Percentiles rank a stretch among this genome's conserved stretches.
phyloP scores from a whole-genome alignment of 768 basidiomycete genomes.

The Lentinula sp. region DNA sequence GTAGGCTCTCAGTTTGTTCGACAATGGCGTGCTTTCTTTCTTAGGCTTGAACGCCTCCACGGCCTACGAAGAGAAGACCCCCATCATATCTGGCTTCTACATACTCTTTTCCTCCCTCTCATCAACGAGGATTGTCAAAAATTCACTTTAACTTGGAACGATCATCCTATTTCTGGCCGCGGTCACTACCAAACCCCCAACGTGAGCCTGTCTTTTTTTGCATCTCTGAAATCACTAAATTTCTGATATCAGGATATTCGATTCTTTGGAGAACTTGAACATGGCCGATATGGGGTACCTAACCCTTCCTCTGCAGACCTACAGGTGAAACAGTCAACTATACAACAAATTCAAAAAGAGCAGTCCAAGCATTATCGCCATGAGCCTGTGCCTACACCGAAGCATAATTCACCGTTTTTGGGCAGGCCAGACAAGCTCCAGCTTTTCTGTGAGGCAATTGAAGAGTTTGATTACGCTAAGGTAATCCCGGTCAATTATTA shows the following conservation, averaged over 20 bases:
- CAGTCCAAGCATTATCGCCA: no score
- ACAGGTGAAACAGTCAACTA: no score
- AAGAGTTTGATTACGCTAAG: neutral
- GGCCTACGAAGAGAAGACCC: slow-evolving; percentile 22
- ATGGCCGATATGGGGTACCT: no score
- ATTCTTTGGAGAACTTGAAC: no score
- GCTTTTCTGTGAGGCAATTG: neutral
- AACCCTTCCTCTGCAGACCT: no score
- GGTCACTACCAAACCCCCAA: slow-evolving; percentile 17
- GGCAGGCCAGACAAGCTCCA: no score
- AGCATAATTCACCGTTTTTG: no score
- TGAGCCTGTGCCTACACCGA: no score
- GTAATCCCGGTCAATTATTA: neutral
- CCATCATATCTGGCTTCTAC: slow-evolving; percentile 39
- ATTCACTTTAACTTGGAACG: slow-evolving; percentile 33
- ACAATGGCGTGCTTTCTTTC: slow-evolving; percentile 37
- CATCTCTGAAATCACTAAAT: neutral
- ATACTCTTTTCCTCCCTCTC: slow-evolving; percentile 28
- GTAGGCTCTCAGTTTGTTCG: slow-evolving; percentile 31
- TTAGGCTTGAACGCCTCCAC: slow-evolving; percentile 25
- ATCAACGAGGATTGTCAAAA: slow-evolving; percentile 29
- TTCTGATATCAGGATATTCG: neutral
- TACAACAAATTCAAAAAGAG: no score
- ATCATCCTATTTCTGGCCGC: slow-evolving; percentile 24
- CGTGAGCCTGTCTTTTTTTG: slow-evolving; percentile 3